Percentiles rank a stretch among this genome's conserved stretches.
Conservation (phyloP, 345 rosid genomes). For the Anastatica hierochuntica region DNA sequence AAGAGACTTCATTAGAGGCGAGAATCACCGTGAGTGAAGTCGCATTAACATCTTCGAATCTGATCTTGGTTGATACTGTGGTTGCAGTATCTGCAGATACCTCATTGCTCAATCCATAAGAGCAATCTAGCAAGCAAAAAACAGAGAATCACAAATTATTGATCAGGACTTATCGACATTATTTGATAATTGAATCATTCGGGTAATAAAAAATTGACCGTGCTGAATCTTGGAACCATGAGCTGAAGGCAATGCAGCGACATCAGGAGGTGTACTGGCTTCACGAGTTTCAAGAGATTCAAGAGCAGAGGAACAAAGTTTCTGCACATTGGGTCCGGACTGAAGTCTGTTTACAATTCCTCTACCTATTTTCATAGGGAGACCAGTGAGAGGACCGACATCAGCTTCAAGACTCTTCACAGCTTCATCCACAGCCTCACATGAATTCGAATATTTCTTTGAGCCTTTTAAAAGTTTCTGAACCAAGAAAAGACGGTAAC, state of each 20-base stretch:
- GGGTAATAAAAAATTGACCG: too few relatives aligned
- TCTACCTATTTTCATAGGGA: conserved; percentile 53
- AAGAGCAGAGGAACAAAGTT: conserved; percentile 55
- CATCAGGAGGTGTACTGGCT: conserved; percentile 8
- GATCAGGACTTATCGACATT: too few relatives aligned
- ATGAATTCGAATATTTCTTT: conserved; percentile 31
- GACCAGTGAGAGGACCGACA: conserved; percentile 59
- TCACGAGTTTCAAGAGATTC: conserved; percentile 53
- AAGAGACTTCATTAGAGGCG: conserved; percentile 28
- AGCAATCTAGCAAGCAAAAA: conserved; percentile 17
- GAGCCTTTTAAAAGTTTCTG: conserved; percentile 46
- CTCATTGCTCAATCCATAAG: conserved; percentile 25
- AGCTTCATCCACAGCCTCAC: conserved; percentile 44
- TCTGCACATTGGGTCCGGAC: conserved; percentile 65
- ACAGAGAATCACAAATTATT: too few relatives aligned
- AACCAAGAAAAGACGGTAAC: conserved; percentile 55
- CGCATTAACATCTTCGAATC: conserved; percentile 54
- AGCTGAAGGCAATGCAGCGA: conserved; percentile 2
- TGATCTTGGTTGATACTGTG: conserved; percentile 23
- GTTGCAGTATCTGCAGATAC: too few relatives aligned
- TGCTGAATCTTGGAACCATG: conserved; percentile 28
- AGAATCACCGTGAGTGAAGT: conserved; percentile 59
- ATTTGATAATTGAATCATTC: too few relatives aligned
- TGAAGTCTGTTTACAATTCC: conserved; percentile 74
- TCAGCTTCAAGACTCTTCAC: conserved; percentile 43